Percentiles rank a stretch among this genome's conserved stretches.
These are phyloP conservation scores for Antrodiella citrinella DNA, from an alignment of 768 basidiomycete species.

Conservation along the genomic window DNA sequence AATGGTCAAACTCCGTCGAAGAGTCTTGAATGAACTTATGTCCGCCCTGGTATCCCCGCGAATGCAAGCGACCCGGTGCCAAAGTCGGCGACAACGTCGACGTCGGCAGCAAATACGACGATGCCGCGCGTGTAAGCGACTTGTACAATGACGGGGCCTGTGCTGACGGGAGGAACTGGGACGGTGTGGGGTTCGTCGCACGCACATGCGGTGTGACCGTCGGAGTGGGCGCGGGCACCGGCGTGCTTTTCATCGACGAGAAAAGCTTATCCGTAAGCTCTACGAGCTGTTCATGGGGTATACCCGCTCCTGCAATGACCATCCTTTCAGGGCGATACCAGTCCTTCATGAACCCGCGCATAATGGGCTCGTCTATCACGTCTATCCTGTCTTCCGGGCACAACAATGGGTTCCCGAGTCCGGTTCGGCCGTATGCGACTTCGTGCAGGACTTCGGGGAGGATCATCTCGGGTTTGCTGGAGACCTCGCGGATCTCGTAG, in stretches of 20 bases:
- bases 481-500: slow-evolving; percentile 88
- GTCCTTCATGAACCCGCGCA: slow-evolving; percentile 57
- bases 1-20: slow-evolving; percentile 75
- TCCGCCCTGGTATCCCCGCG: slow-evolving; percentile 87
- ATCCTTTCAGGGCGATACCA: slow-evolving; percentile 95
- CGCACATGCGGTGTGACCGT: slow-evolving; percentile 16
- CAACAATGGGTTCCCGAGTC: slow-evolving; percentile 84
- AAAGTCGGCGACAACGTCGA: slow-evolving; percentile 23
- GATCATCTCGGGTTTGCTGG: slow-evolving; percentile 85
- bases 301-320: slow-evolving; percentile 91
- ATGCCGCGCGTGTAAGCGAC: slow-evolving; percentile 70
- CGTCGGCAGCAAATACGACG: slow-evolving; percentile 53
- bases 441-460: slow-evolving; percentile 85
- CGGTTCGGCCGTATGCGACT: slow-evolving; percentile 71
- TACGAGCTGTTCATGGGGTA: slow-evolving; percentile 84
- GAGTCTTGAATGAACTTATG: slow-evolving; percentile 57
- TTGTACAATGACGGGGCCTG: slow-evolving; percentile 43
- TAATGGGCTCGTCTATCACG: slow-evolving; percentile 48
- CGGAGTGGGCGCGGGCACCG: slow-evolving; percentile 18
- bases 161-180: slow-evolving; percentile 46
- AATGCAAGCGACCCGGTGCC: slow-evolving; percentile 32
- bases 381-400: slow-evolving; percentile 82
- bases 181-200: slow-evolving; percentile 19
- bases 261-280: slow-evolving; percentile 82
- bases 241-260: slow-evolving; percentile 44